phyloP scores from a whole-genome alignment of 352 stramenopile species.

The Phytophthora tentaculata region DNA sequence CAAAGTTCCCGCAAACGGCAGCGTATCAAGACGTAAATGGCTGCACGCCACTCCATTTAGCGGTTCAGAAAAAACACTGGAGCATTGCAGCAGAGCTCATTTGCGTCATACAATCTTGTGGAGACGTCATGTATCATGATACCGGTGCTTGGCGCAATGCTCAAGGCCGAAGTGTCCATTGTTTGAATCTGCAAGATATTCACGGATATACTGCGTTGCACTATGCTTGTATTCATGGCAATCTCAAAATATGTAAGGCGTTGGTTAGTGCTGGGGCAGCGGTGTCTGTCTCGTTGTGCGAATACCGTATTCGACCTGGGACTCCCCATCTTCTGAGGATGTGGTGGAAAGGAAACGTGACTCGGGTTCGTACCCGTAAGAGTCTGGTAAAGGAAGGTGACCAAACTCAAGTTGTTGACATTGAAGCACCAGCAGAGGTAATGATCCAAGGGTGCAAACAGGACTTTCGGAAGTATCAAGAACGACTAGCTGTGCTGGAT shows the following conservation, averaged over 20 bases:
- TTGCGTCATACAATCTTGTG: slow-evolving; percentile 21
- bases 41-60: slow-evolving; percentile 59
- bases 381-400: background rate
- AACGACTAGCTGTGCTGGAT: slow-evolving; percentile 28
- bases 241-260: slow-evolving; percentile 34
- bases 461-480: slow-evolving; percentile 19
- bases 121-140: slow-evolving; percentile 6
- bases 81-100: slow-evolving; percentile 40
- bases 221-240: slow-evolving; percentile 52
- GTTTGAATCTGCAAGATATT: slow-evolving; percentile 51
- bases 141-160: background rate
- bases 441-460: slow-evolving; percentile 32
- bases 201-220: slow-evolving; percentile 64
- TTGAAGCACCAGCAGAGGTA: slow-evolving; percentile 24
- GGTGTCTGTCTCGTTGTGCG: slow-evolving; percentile 36
- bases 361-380: slow-evolving; percentile 11
- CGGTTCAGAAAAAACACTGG: slow-evolving; percentile 47
- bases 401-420: slow-evolving; percentile 14
- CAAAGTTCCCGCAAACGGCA: slow-evolving; percentile 49
- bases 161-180: slow-evolving; percentile 3
- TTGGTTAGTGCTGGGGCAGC: slow-evolving; percentile 42
- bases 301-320: slow-evolving; percentile 31
- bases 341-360: slow-evolving; percentile 40
- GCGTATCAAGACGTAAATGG: slow-evolving; percentile 44
- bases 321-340: slow-evolving; percentile 35